Evolutionary conservation across 2,329 filamentous ascomycete genomes (phyloP).

Genomic region (Trichophyton mentagrophytes): DNA sequence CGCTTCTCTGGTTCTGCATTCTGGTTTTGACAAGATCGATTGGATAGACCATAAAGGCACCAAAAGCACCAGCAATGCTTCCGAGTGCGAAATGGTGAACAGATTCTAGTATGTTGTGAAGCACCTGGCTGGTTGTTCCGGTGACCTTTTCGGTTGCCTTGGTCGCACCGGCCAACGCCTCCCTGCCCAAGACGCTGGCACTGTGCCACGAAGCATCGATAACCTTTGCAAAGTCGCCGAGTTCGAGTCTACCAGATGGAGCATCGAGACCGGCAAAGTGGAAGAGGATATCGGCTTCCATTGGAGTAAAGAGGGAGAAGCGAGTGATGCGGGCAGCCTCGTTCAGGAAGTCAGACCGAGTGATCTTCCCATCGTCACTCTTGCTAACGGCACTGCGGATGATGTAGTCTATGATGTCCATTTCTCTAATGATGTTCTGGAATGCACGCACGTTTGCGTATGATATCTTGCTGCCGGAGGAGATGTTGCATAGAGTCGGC

Average conservation of each 20-base stretch:
- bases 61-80: conserved; percentile 84
- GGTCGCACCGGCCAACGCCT: conserved; percentile 29
- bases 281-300: conserved; percentile 98
- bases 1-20: conserved; percentile 89
- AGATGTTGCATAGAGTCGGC: conserved; percentile 88
- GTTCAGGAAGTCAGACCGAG: conserved; percentile 83
- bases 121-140: conserved; percentile 42
- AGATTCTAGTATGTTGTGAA: conserved; percentile 59
- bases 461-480: conserved; percentile 79
- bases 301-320: conserved; percentile 92
- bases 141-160: conserved; percentile 42
- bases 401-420: conserved; percentile 93
- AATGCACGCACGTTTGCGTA: conserved; percentile 97
- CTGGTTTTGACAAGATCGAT: conserved; percentile 98
- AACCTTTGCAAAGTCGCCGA: conserved; percentile 84
- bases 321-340: conserved; percentile 82
- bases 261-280: conserved; percentile 92
- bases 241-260: conserved; percentile 68
- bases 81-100: conserved; percentile 83
- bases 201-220: conserved; percentile 85
- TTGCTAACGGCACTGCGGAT: conserved; percentile 74
- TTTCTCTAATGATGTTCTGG: conserved; percentile 94
- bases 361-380: conserved; percentile 84
- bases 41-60: conserved; percentile 98
- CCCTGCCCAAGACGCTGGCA: conserved; percentile 43